Evolutionary conservation across 768 basidiomycete genomes (phyloP).

Genomic region (Porpolomopsis calyptriformis): DNA sequence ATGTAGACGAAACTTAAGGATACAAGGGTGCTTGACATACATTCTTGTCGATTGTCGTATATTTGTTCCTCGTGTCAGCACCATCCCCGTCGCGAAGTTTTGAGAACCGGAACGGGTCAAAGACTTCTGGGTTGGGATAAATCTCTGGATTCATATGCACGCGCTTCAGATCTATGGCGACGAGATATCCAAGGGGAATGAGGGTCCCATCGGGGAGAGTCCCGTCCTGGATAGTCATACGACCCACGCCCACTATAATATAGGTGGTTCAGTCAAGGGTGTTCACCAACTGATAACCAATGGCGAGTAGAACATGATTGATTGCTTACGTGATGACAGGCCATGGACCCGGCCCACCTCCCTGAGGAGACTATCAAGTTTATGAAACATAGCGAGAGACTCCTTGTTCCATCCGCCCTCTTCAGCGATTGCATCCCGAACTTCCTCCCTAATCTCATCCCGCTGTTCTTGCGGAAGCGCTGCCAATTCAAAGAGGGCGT

Average conservation of each 20-base stretch:
- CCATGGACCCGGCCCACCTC: constrained; percentile 3
- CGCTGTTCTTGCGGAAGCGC: background rate
- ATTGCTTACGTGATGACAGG: background rate
- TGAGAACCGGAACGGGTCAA: constrained; percentile 28
- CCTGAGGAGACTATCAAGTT: constrained; percentile 4
- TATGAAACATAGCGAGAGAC: background rate
- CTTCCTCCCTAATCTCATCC: constrained; percentile 3
- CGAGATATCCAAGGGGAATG: constrained; percentile 23
- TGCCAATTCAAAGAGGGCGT: constrained; percentile 2
- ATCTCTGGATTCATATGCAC: constrained; percentile 25
- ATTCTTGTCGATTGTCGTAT: constrained; percentile 25
- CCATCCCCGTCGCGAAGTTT: constrained; percentile 21
- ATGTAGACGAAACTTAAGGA: constrained; percentile 1
- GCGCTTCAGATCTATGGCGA: constrained; percentile 26
- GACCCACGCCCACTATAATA: constrained; percentile 21
- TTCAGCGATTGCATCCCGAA: background rate
- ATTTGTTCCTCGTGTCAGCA: constrained; percentile 23
- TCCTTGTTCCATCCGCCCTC: constrained; percentile 8
- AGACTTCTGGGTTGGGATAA: constrained; percentile 26
- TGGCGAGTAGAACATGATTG: background rate
- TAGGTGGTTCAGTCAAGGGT: background rate
- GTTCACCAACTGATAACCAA: no score
- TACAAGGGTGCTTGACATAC: constrained; percentile 14
- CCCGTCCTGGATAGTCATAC: constrained; percentile 19
- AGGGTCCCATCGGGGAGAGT: constrained; percentile 23